Percentiles rank a stretch among this genome's conserved stretches.
These are phyloP conservation scores for Peniophora sp. DNA, from an alignment of 1,284 basidiomycete genomes.

Conservation along the genomic window DNA sequence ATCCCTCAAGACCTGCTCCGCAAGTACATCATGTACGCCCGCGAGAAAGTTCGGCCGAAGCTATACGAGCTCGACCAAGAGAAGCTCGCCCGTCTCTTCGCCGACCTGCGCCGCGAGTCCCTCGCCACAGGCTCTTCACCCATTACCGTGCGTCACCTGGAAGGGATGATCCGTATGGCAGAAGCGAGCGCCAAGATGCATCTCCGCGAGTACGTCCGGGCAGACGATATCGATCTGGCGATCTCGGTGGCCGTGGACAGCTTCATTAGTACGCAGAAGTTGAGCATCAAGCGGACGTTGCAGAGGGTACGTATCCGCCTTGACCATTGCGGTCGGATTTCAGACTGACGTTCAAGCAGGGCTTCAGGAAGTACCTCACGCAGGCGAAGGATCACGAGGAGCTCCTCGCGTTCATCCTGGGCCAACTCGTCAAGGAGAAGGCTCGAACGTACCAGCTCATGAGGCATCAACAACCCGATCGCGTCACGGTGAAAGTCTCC, in stretches of 20 bases:
- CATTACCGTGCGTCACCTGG: constrained; percentile 95
- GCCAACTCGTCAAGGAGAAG: constrained; percentile 92
- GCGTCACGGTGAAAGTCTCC: constrained; percentile 64
- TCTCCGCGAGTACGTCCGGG: constrained; percentile 89
- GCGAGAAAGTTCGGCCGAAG: constrained; percentile 88
- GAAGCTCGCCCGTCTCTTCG: constrained; percentile 89
- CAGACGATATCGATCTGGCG: constrained; percentile 95
- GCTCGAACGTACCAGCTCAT: constrained; percentile 78
- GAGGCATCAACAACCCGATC: constrained; percentile 67
- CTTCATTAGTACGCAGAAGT: constrained; percentile 96
- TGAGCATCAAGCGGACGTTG: constrained; percentile 96
- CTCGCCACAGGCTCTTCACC: constrained; percentile 96
- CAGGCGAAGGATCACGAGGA: constrained; percentile 95
- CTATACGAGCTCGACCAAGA: constrained; percentile 94
- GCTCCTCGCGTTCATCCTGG: constrained; percentile 88
- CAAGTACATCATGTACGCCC: constrained; percentile 99
- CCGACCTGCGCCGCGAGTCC: constrained; percentile 95
- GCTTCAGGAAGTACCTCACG: constrained; percentile 96
- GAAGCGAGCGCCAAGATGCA: constrained; percentile 99
- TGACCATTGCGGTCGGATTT: too few species aligned
- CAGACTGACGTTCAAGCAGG: constrained; percentile 35
- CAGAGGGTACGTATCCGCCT: constrained; percentile 66
- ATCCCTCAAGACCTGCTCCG: constrained; percentile 96
- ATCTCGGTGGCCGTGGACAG: constrained; percentile 93
- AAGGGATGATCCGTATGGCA: constrained; percentile 99